Evolutionary conservation across 768 basidiomycete genomes (phyloP), one percentile per base, ranked within the genome.

Genomic region (Floccularia luteovirens): DNA sequence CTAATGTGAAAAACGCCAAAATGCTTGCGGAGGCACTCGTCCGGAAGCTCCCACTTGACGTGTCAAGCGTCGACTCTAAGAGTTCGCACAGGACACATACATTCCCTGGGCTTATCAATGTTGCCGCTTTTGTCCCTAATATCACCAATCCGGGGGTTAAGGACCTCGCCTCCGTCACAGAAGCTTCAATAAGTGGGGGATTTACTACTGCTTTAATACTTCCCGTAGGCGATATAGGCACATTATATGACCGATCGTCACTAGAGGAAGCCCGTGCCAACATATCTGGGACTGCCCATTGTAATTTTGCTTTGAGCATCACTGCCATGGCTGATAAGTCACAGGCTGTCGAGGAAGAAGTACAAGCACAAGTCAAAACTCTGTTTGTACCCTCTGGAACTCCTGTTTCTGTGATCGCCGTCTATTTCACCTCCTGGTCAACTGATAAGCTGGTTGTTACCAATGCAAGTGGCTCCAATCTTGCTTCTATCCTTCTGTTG

Each of bases 1-100:
- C 94, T 31, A 98, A 99, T 59, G 87, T 99, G 67, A 99, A 99
- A 69, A 92, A 91, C 55, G 94, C 94, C 41, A 99, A 98, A 61
- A 73, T 99, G 56, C 75, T 98, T 28, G 86, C 90, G 12, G 92
- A 98, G 63, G 96, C 94, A 2, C 69, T 93, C 36, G 82, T 91
- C 36, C 79, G 90, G 48, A 91, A 81, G 60, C 69, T 94, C n/a
- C 79, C 91, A 3, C 71, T 98, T 32, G 86, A 96, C 30, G 88
- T 99, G 22, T 87, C 90, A 6, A 82, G 69, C 39, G 72, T 94
- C 47, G 96, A 99, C 59, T 88, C 79, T 65, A 97, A 98, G 75
- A 89, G 83, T 38, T 96, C 91, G 4, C 90, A 96, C 60, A 73
- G 74, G 35, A 93, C 91, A 0, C 79, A 91, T 54, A 80, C 75